Base-by-base conservation (phyloP, 2,329 filamentous ascomycete genomes). In the Coniochaeta hoffmannii region DNA sequence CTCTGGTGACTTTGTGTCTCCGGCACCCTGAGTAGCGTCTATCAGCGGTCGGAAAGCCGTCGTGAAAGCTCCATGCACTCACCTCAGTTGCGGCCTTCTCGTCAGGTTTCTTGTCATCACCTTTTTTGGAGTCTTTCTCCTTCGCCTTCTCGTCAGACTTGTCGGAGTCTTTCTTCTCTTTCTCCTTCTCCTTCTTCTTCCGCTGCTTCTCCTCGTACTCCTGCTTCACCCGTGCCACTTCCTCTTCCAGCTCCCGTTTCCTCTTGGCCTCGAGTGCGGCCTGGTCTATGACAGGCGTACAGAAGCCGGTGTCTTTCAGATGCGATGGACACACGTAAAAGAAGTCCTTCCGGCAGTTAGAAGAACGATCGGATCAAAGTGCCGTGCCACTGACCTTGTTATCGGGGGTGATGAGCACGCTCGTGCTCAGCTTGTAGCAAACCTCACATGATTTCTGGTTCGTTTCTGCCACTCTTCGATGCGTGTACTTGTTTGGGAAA, bases 291-390 rank as follows among this genome's bases (percentile, higher is more conserved):
- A 88, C 86, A 58, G 89, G 86, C 64, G 79, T 76, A 66, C 89
- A 93, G 69, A 97, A 97, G 38, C 87, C 83, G 31, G 77, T 78
- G 66, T 97, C 94, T 65, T 88, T 89, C 9, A 97, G 75, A 70
- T 99, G 94, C 31, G 80, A 77, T 6, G 85, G 79, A 64, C 94
- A 99, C 46, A 95, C 82, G 68, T 95, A 97, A 75, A 99, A 97
- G 72, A 91, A 95, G 68, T 96, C 91, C 78, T 78, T 22, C 14
- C 1, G 7, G 15, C 35, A 52, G 28, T n/a, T 5, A 12, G 14
- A 14, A 22, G 36, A 35, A 53, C 26, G 30, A n/a, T 38, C 15
- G 60, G 62, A 14, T 30, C 31, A 28, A 57, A n/a, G n/a, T n/a
- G n/a, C n/a, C n/a, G n/a, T n/a, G n/a, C n/a, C n/a, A n/a, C 63